phyloP scores from a whole-genome alignment of 1,284 basidiomycete species.

The Pseudomicrostroma phylloplanum region DNA sequence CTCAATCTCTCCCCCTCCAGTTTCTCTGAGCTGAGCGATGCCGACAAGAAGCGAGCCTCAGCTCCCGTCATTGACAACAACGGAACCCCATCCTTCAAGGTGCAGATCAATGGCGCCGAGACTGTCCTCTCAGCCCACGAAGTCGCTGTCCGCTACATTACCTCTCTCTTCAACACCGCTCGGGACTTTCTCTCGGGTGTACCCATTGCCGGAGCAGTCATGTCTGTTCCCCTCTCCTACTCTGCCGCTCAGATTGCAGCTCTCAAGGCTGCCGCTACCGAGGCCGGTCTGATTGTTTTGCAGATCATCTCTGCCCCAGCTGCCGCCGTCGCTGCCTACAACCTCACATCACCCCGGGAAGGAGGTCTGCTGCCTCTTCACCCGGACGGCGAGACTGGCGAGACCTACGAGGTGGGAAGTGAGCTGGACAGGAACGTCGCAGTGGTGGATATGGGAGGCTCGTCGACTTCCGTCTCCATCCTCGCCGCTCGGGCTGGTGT shows the following conservation, averaged over 20 bases:
- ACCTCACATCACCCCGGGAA: constrained; percentile 55
- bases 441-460: constrained; percentile 60
- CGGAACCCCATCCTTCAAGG: constrained; percentile 59
- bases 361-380: constrained; percentile 40
- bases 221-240: constrained; percentile 75
- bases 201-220: constrained; percentile 72
- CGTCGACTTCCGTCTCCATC: constrained; percentile 56
- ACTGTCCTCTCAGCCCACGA: constrained; percentile 72
- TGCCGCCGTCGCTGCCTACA: constrained; percentile 62
- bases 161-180: constrained; percentile 76
- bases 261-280: constrained; percentile 67
- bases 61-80: constrained; percentile 71
- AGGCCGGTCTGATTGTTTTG: constrained; percentile 69
- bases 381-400: constrained; percentile 46
- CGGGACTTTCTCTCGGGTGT: constrained; percentile 81
- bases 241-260: constrained; percentile 65
- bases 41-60: constrained; percentile 67
- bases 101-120: constrained; percentile 69
- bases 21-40: constrained; percentile 66
- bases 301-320: constrained; percentile 73
- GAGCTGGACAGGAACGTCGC: constrained; percentile 57
- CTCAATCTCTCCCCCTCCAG: constrained; percentile 51
- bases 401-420: constrained; percentile 53
- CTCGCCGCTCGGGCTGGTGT: constrained; percentile 57
- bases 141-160: constrained; percentile 77